These are phyloP conservation scores for Otatea glauca DNA, from an alignment of 176 grass and related monocot species.

Conservation along the genomic window DNA sequence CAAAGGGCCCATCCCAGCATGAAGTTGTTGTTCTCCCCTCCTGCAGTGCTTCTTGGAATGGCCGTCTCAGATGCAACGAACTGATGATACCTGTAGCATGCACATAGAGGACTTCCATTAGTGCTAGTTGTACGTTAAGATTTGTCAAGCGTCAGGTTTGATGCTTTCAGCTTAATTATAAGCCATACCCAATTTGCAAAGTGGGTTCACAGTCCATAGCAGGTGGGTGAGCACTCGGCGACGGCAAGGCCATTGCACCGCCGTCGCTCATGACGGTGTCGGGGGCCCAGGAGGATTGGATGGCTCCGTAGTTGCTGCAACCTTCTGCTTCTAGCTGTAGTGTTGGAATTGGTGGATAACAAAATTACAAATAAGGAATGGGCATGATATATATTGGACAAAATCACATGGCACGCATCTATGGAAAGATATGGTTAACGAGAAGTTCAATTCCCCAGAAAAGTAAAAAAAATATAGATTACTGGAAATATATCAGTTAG, in stretches of 20 bases:
- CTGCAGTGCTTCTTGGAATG: slow-evolving; percentile 46
- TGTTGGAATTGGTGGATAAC: neutral
- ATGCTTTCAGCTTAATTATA: no score
- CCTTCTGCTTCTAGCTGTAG: slow-evolving; percentile 69
- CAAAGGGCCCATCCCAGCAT: slow-evolving; percentile 65
- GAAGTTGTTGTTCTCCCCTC: slow-evolving; percentile 54
- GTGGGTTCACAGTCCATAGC: no score
- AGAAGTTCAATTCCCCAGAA: no score
- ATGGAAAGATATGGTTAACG: no score
- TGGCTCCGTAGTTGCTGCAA: slow-evolving; percentile 39
- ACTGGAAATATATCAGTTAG: no score
- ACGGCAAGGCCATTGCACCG: neutral
- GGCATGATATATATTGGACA: no score
- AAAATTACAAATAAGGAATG: neutral
- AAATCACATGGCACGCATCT: no score
- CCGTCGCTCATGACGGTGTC: slow-evolving; percentile 16
- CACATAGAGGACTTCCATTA: neutral
- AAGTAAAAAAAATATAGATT: no score
- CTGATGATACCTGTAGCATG: slow-evolving; percentile 55
- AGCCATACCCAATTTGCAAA: no score
- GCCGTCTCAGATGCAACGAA: slow-evolving; percentile 52
- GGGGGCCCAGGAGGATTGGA: slow-evolving; percentile 50
- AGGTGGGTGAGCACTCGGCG: neutral
- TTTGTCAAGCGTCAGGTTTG: neutral
- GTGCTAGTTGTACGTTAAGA: neutral